Evolutionary conservation across 2,329 filamentous ascomycete genomes (phyloP), one percentile per base, ranked within the genome.

Genomic region (Aspergillus fumigatus): DNA sequence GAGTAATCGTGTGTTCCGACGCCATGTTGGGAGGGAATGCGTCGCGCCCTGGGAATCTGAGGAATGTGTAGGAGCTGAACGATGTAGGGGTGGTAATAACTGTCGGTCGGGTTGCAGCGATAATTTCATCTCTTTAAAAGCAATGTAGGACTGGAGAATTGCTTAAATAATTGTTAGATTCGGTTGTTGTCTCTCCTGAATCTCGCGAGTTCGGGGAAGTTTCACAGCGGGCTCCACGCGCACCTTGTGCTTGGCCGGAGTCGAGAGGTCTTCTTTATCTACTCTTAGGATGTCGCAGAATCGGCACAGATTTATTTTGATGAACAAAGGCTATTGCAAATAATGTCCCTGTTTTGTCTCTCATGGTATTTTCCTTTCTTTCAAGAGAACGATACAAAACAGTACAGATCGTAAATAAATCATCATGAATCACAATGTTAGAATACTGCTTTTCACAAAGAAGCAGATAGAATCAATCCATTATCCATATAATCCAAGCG

Each of bases 1-100:
- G 72, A 59, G 75, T 75, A 58, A 77, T 73, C 54, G 69, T 74
- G 65, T 75, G 74, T 65, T 79, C 75, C 62, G 74, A 72, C 49
- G 75, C 70, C 77, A 79, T 79, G 59, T 62, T 68, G 61, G 57
- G 59, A 54, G 50, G 32, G 55, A 38, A 49, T 58, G 56, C n/a
- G 40, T 47, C 47, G 52, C 43, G 45, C 55, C 59, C 54, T 55
- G 54, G 55, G 52, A 54, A 60, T 57, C 55, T 62, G 57, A 53
- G 53, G 60, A 65, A 65, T 66, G 60, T 62, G 66, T 54, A 55
- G 60, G 61, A 55, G 62, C 53, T 48, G 41, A 52, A 35, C 23
- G 32, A 43, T n/a, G 14, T 17, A 32, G 41, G 40, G 7, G 35
- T 19, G 29, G 21, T 19, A 32, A 43, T 38, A 10, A 19, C 9